phyloP scores from a whole-genome alignment of 768 basidiomycete genomes.

The Boletales sp. region DNA sequence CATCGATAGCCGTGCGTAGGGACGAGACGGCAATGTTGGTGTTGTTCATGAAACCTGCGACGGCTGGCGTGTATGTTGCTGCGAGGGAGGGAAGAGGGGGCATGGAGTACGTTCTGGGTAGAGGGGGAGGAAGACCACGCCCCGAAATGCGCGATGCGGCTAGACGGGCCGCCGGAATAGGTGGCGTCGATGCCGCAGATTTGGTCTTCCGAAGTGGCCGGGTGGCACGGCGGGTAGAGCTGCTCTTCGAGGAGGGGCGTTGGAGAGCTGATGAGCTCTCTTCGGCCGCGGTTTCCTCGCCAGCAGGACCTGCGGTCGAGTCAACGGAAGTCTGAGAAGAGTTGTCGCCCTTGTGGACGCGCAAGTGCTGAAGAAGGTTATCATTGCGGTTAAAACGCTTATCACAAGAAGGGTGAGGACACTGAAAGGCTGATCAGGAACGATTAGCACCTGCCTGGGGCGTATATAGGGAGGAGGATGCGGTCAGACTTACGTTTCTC shows the following conservation, averaged over 20 bases:
- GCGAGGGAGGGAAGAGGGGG: conserved; percentile 30
- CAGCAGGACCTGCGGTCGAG: conserved; percentile 21
- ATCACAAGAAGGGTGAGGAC: conserved; percentile 61
- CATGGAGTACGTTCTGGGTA: conserved; percentile 33
- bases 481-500: conserved; percentile 62
- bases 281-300: conserved; percentile 22
- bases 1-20: conserved; percentile 33
- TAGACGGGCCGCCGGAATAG: conserved; percentile 30
- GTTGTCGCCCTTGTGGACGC: conserved; percentile 54
- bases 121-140: conserved; percentile 27
- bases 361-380: conserved; percentile 75
- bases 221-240: conserved; percentile 23
- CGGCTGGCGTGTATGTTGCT: conserved; percentile 22
- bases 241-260: conserved; percentile 23
- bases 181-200: conserved; percentile 34
- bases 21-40: conserved; percentile 36
- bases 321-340: conserved; percentile 33
- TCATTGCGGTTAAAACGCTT: conserved; percentile 78
- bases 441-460: conserved; percentile 15
- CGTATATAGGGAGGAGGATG: conserved; percentile 13
- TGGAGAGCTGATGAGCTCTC: conserved; percentile 20
- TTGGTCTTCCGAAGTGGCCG: conserved; percentile 33
- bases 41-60: conserved; percentile 31
- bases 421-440: conserved; percentile 60
- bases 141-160: conserved; percentile 31